Conservation (phyloP, 139 green algal genomes). For the Haematococcus lacustris region DNA sequence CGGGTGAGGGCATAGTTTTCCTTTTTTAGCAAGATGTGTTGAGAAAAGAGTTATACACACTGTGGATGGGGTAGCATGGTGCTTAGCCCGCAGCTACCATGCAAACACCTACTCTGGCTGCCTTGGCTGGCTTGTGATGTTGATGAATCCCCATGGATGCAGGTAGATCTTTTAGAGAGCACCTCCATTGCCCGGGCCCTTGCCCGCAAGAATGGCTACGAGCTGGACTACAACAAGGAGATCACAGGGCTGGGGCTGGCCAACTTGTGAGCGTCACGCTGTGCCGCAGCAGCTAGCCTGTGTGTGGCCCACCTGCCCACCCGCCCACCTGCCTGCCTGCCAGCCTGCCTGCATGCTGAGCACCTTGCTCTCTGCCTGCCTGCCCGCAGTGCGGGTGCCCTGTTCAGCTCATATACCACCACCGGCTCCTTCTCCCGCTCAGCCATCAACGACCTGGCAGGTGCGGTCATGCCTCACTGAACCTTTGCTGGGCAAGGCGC, state of each 20-base stretch:
- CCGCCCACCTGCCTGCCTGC: background rate
- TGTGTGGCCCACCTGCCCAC: background rate
- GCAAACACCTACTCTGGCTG: too few species aligned
- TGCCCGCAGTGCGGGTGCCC: constrained; percentile 39
- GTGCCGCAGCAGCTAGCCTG: background rate
- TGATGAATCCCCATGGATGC: too few species aligned
- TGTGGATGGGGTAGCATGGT: too few species aligned
- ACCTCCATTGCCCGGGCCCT: constrained; percentile 80
- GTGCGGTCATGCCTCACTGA: too few species aligned
- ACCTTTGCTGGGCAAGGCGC: too few species aligned
- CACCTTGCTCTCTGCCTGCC: background rate
- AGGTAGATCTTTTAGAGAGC: constrained; percentile 73
- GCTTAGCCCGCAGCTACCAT: too few species aligned
- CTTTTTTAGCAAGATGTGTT: too few species aligned
- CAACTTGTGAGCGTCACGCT: constrained; percentile 52
- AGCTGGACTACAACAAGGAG: constrained; percentile 75
- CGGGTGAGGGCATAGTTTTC: too few species aligned
- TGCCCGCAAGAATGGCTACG: constrained; percentile 74
- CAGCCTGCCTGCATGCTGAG: too few species aligned
- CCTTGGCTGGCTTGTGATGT: too few species aligned
- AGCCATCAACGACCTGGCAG: constrained; percentile 62
- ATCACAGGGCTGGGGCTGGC: constrained; percentile 77
- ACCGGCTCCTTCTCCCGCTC: constrained; percentile 80
- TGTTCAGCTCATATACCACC: constrained; percentile 61
- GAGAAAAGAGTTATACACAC: too few species aligned